These are phyloP conservation scores for Cercospora beticola DNA, from an alignment of 2,329 filamentous ascomycete species.

Conservation along the genomic window DNA sequence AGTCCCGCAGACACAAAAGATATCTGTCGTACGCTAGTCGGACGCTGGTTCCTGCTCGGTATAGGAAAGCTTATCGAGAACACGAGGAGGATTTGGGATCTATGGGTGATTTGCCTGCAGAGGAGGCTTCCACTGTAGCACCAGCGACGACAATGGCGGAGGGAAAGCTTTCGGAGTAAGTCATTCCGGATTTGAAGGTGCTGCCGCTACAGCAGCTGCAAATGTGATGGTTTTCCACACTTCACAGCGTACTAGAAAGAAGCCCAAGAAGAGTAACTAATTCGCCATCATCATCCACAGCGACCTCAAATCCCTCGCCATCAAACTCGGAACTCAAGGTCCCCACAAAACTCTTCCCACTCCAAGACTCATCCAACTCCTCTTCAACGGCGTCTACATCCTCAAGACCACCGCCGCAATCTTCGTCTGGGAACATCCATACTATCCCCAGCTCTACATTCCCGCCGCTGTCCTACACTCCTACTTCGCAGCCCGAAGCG, in stretches of 20 bases:
- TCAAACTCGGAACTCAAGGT: conserved; percentile 43
- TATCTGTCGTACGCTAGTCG: conserved; percentile 7
- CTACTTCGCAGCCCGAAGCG: conserved; percentile 10
- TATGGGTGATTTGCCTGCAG: not conserved
- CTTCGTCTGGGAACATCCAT: conserved; percentile 47
- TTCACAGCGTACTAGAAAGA: not conserved
- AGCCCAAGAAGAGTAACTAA: not conserved
- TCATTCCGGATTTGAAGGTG: not conserved
- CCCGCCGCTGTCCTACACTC: conserved; percentile 24
- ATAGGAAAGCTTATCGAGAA: conserved; percentile 2
- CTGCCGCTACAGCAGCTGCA: not conserved
- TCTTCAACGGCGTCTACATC: conserved; percentile 38
- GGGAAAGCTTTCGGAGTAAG: conserved; percentile 5
- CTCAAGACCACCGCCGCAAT: conserved; percentile 37
- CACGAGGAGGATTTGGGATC: not conserved
- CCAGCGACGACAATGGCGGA: not conserved
- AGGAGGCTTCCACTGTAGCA: not conserved
- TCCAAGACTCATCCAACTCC: conserved; percentile 35
- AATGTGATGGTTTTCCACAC: not conserved
- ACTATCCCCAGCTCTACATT: conserved; percentile 45
- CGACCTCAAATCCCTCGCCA: conserved; percentile 44
- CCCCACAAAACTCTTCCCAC: conserved; percentile 38
- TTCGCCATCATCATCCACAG: not conserved
- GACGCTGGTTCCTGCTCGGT: conserved; percentile 6
- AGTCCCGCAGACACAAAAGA: conserved; percentile 6